These are phyloP conservation scores for Fusarium neocosmosporiellum DNA, from an alignment of 2,329 filamentous ascomycete species.

Conservation along the genomic window DNA sequence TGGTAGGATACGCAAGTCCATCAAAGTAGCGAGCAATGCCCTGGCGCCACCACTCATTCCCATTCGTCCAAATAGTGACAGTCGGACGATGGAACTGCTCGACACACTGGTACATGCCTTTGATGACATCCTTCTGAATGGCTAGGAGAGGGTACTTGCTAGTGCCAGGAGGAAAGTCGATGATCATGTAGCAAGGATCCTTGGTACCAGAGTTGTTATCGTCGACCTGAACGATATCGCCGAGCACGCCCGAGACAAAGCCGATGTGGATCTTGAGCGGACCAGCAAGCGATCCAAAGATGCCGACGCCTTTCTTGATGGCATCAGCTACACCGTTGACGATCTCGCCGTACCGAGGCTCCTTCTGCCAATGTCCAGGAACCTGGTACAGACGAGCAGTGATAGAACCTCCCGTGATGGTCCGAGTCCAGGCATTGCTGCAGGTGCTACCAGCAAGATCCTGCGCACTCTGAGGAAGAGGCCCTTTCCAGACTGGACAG, in stretches of 20 bases:
- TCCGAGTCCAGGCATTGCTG: slow-evolving; percentile 3
- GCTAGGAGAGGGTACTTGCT: slow-evolving; percentile 10
- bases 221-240: slow-evolving; percentile 20
- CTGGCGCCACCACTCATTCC: slow-evolving; percentile 20
- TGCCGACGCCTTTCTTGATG: slow-evolving; percentile 15
- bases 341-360: slow-evolving; percentile 16
- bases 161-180: slow-evolving; percentile 11
- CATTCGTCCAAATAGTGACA: slow-evolving; percentile 13
- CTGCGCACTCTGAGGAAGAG: slow-evolving; percentile 15
- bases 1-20: slow-evolving; percentile 8
- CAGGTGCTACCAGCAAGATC: slow-evolving; percentile 15
- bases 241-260: slow-evolving; percentile 21
- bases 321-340: slow-evolving; percentile 18
- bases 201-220: slow-evolving; percentile 17
- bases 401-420: slow-evolving; percentile 5
- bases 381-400: slow-evolving; percentile 24
- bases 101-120: slow-evolving; percentile 22
- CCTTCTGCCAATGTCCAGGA: slow-evolving; percentile 13
- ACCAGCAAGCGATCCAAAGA: slow-evolving; percentile 10
- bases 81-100: slow-evolving; percentile 21
- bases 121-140: slow-evolving; percentile 20
- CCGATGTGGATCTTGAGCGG: slow-evolving; percentile 21
- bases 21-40: slow-evolving; percentile 21
- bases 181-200: slow-evolving; percentile 17
- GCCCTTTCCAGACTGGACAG: slow-evolving; percentile 21